Conservation (phyloP, 768 basidiomycete species). For the Tricholoma sp. region DNA sequence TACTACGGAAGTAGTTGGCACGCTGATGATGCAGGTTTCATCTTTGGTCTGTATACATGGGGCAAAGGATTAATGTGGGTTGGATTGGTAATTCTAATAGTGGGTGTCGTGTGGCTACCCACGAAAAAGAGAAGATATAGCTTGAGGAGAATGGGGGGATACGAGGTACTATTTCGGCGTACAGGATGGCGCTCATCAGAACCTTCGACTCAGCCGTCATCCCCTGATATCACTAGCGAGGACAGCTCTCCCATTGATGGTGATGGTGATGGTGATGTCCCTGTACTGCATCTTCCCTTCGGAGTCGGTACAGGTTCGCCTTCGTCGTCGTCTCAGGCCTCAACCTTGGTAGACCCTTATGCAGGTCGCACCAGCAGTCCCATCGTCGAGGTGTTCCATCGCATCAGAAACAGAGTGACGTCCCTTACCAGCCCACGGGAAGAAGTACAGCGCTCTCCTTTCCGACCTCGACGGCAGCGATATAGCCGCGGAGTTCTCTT, state of each 20-base stretch:
- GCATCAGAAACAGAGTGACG: slow-evolving; percentile 52
- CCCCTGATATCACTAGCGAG: slow-evolving; percentile 32
- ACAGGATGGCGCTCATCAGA: slow-evolving; percentile 62
- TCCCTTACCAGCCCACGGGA: slow-evolving; percentile 40
- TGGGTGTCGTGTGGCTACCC: slow-evolving; percentile 60
- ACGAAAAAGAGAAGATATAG: slow-evolving; percentile 56
- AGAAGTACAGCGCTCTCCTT: slow-evolving; percentile 39
- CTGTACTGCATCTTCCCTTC: slow-evolving; percentile 61
- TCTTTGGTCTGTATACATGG: slow-evolving; percentile 85
- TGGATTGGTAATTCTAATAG: slow-evolving; percentile 65
- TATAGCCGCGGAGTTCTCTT: slow-evolving; percentile 62
- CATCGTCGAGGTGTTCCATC: slow-evolving; percentile 47
- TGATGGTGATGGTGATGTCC: slow-evolving; percentile 45
- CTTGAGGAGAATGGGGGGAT: slow-evolving; percentile 60
- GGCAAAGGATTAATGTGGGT: slow-evolving; percentile 88
- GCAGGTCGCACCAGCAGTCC: slow-evolving; percentile 38
- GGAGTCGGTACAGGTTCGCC: slow-evolving; percentile 56
- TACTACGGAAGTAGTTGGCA: slow-evolving; percentile 99
- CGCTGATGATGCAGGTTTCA: slow-evolving; percentile 96
- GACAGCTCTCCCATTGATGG: slow-evolving; percentile 39
- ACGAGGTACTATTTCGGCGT: slow-evolving; percentile 72
- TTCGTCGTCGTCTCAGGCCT: slow-evolving; percentile 39
- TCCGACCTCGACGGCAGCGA: slow-evolving; percentile 41
- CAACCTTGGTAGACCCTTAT: slow-evolving; percentile 38
- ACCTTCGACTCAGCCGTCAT: slow-evolving; percentile 43